These are phyloP conservation scores for Beauveria pseudobassiana DNA, from an alignment of 2,329 filamentous ascomycete genomes.

Conservation along the genomic window DNA sequence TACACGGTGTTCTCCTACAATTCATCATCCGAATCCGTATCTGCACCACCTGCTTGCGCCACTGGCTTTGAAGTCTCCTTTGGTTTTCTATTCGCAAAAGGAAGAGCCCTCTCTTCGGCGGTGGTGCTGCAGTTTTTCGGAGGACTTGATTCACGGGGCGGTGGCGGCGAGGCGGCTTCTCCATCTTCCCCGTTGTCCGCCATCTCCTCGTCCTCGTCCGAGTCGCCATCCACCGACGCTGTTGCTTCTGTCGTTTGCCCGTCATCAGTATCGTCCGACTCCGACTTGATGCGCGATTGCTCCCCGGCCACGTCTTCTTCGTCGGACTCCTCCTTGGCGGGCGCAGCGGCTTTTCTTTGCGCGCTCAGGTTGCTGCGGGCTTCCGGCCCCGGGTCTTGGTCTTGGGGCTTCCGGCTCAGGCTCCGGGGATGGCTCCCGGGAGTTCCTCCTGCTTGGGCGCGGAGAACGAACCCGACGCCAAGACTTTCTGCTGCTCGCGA, in stretches of 20 bases:
- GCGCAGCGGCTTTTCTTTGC: constrained; percentile 43
- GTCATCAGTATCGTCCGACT: constrained; percentile 32
- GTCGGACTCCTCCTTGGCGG: constrained; percentile 33
- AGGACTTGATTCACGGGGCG: background rate
- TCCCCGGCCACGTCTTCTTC: constrained; percentile 36
- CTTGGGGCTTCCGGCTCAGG: constrained; percentile 10
- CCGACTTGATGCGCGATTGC: constrained; percentile 31
- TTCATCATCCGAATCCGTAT: constrained; percentile 51
- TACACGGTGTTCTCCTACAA: constrained; percentile 24
- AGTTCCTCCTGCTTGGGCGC: constrained; percentile 11
- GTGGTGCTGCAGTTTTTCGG: constrained; percentile 21
- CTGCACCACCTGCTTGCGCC: constrained; percentile 20
- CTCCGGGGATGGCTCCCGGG: constrained; percentile 18
- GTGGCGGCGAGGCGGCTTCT: background rate
- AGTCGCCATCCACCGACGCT: constrained; percentile 35
- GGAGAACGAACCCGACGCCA: constrained; percentile 40
- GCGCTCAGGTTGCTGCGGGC: constrained; percentile 30
- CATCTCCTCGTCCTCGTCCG: constrained; percentile 25
- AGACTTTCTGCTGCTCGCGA: constrained; percentile 59
- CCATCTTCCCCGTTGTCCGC: constrained; percentile 19
- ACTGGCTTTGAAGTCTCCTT: constrained; percentile 19
- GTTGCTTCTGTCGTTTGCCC: constrained; percentile 34
- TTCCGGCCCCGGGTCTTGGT: constrained; percentile 17
- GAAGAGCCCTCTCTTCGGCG: constrained; percentile 35
- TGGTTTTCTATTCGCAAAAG: constrained; percentile 34